These are phyloP conservation scores for Myxozyma kluyveri DNA, from an alignment of 805 yeast genomes.

Conservation along the genomic window DNA sequence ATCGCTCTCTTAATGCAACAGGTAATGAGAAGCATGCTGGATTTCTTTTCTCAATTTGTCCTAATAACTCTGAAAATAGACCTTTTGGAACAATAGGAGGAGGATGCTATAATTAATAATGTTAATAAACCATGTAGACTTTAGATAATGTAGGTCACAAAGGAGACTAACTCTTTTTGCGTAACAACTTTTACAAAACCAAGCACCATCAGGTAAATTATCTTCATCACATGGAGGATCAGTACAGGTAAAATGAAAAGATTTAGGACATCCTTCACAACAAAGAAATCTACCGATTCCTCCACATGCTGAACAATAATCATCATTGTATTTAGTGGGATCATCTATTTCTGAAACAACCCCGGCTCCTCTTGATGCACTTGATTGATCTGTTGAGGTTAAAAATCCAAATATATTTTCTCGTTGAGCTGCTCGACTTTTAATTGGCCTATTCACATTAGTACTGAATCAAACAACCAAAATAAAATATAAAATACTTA, in stretches of 20 bases:
- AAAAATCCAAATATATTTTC: slow-evolving; percentile 48
- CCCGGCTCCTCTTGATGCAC: slow-evolving; percentile 34
- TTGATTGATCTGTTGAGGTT: slow-evolving; percentile 36
- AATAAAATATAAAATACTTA: slow-evolving; percentile 3
- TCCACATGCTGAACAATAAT: slow-evolving; percentile 87
- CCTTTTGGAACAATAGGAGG: slow-evolving; percentile 40
- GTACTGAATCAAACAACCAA: neutral
- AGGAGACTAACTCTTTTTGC: slow-evolving; percentile 39
- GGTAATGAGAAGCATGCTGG: slow-evolving; percentile 73
- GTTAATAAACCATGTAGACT: too few relatives aligned
- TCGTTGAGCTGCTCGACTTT: slow-evolving; percentile 32
- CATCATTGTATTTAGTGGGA: slow-evolving; percentile 60
- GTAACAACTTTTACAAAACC: slow-evolving; percentile 82
- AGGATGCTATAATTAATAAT: slow-evolving; percentile 38
- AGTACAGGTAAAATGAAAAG: slow-evolving; percentile 88
- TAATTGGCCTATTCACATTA: slow-evolving; percentile 17
- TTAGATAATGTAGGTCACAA: too few relatives aligned
- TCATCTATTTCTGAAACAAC: slow-evolving; percentile 35
- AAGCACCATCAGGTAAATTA: slow-evolving; percentile 76
- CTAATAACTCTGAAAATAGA: slow-evolving; percentile 56
- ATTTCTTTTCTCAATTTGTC: slow-evolving; percentile 56
- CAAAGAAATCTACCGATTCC: slow-evolving; percentile 86
- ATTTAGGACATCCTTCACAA: slow-evolving; percentile 88
- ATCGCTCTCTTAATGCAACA: slow-evolving; percentile 60
- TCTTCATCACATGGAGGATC: slow-evolving; percentile 83